phyloP scores from a whole-genome alignment of 2,329 filamentous ascomycete species.

The Claviceps pusilla region DNA sequence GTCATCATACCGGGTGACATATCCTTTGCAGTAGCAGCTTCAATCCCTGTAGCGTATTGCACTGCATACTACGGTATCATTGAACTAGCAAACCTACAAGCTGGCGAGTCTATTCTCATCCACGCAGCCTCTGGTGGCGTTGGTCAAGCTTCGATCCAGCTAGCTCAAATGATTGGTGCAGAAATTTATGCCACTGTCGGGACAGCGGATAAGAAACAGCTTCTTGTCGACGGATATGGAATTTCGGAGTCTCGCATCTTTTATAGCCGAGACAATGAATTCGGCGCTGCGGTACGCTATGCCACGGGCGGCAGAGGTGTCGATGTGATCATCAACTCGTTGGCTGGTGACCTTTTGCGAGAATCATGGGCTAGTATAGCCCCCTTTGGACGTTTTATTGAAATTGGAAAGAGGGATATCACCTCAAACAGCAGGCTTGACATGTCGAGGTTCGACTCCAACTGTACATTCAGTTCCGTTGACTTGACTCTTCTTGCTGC shows the following conservation, averaged over 20 bases:
- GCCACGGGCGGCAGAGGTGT: slow-evolving; percentile 37
- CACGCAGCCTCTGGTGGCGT: slow-evolving; percentile 17
- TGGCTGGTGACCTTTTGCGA: slow-evolving; percentile 13
- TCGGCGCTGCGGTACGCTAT: slow-evolving; percentile 7
- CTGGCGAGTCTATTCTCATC: slow-evolving; percentile 18
- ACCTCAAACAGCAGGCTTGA: slow-evolving; percentile 27
- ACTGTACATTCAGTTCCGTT: slow-evolving; percentile 30
- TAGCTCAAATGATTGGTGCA: slow-evolving; percentile 11
- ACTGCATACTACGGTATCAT: slow-evolving; percentile 8
- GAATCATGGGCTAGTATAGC: slow-evolving; percentile 30
- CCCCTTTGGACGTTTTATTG: slow-evolving; percentile 28
- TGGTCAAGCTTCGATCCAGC: slow-evolving; percentile 15
- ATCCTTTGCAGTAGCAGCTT: slow-evolving; percentile 17
- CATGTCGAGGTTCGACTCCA: slow-evolving; percentile 32
- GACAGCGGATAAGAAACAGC: slow-evolving; percentile 14
- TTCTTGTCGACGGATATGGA: slow-evolving; percentile 18
- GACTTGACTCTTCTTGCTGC: slow-evolving; percentile 29
- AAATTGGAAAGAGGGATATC: slow-evolving; percentile 26
- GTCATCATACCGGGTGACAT: slow-evolving; percentile 4
- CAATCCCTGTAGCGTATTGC: slow-evolving; percentile 9
- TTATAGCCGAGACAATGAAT: slow-evolving; percentile 12
- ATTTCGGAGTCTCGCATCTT: slow-evolving; percentile 20
- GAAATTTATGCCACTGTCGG: slow-evolving; percentile 18
- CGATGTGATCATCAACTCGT: slow-evolving; percentile 49
- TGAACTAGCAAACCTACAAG: slow-evolving; percentile 13